A percentile compares a stretch with the other conserved stretches of the same genome.
These are phyloP conservation scores for Biscogniauxia sp. DNA, from an alignment of 2,329 filamentous ascomycete genomes.

Conservation along the genomic window DNA sequence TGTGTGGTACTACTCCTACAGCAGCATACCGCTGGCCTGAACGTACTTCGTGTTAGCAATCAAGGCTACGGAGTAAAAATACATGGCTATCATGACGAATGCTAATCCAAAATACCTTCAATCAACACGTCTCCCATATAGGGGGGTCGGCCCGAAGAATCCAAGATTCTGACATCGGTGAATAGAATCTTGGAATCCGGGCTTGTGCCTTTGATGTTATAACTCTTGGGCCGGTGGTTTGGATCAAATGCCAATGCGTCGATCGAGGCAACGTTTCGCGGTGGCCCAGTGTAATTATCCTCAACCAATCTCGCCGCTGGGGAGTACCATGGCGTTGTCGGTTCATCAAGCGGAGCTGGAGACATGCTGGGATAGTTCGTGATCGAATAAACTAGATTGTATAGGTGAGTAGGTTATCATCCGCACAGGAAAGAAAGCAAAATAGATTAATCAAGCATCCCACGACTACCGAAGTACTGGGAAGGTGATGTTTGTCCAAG, in stretches of 20 bases:
- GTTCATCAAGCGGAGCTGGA: not conserved
- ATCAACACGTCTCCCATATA: slow-evolving; percentile 32
- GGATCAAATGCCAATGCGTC: not conserved
- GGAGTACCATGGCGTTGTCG: not conserved
- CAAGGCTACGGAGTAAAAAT: not conserved
- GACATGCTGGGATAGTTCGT: not conserved
- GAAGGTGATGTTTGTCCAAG: too few relatives aligned
- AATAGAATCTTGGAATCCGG: slow-evolving; percentile 25
- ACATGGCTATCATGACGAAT: not conserved
- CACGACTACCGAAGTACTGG: too few relatives aligned
- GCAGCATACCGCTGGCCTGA: slow-evolving; percentile 20
- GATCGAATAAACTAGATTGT: not conserved
- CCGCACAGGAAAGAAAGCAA: not conserved
- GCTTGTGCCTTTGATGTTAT: not conserved
- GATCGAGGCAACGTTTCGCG: not conserved
- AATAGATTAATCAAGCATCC: not conserved
- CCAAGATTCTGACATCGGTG: slow-evolving; percentile 31
- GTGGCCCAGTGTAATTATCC: not conserved
- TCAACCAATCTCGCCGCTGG: not conserved
- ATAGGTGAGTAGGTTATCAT: not conserved
- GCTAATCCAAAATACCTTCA: slow-evolving; percentile 14
- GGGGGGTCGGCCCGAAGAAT: slow-evolving; percentile 30
- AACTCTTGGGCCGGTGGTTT: not conserved
- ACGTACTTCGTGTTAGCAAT: not conserved
- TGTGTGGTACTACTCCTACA: slow-evolving; percentile 27